Base-by-base conservation (phyloP, 1,139 yeast species). In the Torulaspora globosa region DNA sequence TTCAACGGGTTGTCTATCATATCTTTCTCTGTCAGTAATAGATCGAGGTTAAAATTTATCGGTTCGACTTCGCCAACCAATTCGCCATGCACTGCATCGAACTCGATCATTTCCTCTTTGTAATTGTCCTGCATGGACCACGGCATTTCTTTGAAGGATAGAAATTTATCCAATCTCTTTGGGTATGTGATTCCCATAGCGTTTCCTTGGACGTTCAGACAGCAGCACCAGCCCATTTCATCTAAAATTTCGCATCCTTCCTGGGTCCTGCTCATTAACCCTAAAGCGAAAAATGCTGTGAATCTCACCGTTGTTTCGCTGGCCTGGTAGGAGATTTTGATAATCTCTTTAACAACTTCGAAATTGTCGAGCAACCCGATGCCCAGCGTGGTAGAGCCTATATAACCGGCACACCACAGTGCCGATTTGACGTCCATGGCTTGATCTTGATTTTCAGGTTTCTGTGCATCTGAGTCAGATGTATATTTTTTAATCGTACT, bases 191-290 rank as follows among this genome's bases (percentile, higher is more conserved):
- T 66, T 8, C 86, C 80, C 19, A 73, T 59, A 1, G 89, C 81
- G 6, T 69, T 65, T 12, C 77, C 74, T 56, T 74, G 74, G 3
- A 72, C 69, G 49, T 80, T 78, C 33, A 77, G 63, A 19, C 79
- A 79, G 15, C 84, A 76, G 23, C 71, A 70, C 97, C 97, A 90
- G 1, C 81, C 80, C 44, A 75, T 69, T 57, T 88, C 96, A 59
- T 87, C 96, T 44, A 90, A 68, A n/a, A 89, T 79, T 57, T 89
- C 97, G 28, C 81, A 74, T 0, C 97, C 97, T 57, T 87, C 90
- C 29, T 71, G 71, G 0, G 95, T 87, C 15, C 75, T 72, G 0
- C 95, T 74, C 14, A 89, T 72, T 57, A 87, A 73, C 0, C 97
- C 96, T 35, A 90, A 69, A 1, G 80, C 85, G 56, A 78, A 85